Percentiles rank a stretch among this genome's conserved stretches.
Evolutionary conservation across 352 stramenopile genomes (phyloP).

Genomic region (Phytopythium oedochilum): DNA sequence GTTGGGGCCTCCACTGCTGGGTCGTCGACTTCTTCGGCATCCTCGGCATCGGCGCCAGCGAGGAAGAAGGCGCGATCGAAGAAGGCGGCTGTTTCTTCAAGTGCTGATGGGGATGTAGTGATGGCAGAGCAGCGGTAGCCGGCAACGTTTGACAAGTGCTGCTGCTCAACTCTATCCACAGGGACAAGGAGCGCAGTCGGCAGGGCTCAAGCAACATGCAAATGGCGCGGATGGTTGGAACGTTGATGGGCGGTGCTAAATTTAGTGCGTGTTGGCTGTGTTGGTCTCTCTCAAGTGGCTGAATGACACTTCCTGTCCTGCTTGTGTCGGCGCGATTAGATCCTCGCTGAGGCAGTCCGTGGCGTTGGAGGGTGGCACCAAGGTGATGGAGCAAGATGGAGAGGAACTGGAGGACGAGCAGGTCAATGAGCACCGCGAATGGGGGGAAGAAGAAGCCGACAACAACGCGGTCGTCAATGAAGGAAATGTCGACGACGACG

Average conservation of each 20-base stretch:
- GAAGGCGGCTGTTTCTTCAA: background rate
- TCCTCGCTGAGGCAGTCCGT: background rate
- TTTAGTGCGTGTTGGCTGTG: background rate
- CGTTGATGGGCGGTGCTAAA: background rate
- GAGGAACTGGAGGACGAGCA: background rate
- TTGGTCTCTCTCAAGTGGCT: no score
- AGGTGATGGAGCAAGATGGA: no score
- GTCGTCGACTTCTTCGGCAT: background rate
- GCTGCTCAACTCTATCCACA: background rate
- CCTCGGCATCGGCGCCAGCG: background rate
- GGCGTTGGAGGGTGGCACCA: background rate
- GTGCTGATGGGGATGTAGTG: background rate
- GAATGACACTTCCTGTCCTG: background rate
- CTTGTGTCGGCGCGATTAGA: background rate
- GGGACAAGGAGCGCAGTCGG: background rate
- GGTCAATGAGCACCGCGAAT: background rate
- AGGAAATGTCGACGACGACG: background rate
- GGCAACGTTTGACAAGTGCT: background rate
- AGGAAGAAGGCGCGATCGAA: background rate
- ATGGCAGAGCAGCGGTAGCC: slow-evolving; percentile 3
- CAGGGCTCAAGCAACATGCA: background rate
- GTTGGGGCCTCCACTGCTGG: slow-evolving; percentile 9
- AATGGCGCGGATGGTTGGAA: background rate
- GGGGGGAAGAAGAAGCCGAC: background rate
- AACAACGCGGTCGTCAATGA: background rate